phyloP scores from a whole-genome alignment of 1,284 basidiomycete species.

The Ganoderma lingzhi region DNA sequence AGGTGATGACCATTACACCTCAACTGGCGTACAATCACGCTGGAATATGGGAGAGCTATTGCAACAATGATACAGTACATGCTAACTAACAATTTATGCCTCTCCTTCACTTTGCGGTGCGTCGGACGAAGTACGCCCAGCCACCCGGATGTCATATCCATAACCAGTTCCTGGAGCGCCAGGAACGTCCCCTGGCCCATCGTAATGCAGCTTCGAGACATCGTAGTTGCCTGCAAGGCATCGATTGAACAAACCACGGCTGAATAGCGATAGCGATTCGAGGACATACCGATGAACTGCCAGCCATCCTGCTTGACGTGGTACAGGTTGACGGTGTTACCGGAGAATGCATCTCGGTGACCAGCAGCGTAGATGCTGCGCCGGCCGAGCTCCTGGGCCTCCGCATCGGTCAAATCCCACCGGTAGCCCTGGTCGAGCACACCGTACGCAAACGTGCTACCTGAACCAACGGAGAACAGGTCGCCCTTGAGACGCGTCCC shows the following conservation, averaged over 20 bases:
- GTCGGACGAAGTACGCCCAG: constrained; percentile 41
- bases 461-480: constrained; percentile 98
- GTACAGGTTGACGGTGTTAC: constrained; percentile 96
- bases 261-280: background rate
- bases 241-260: background rate
- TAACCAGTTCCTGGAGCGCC: constrained; percentile 77
- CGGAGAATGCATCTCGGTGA: constrained; percentile 98
- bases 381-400: constrained; percentile 94
- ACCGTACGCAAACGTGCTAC: constrained; percentile 98
- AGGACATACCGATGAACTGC: constrained; percentile 84
- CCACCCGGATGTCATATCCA: constrained; percentile 78
- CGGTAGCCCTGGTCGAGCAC: constrained; percentile 96
- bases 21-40: background rate
- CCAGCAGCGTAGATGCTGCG: constrained; percentile 97
- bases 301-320: constrained; percentile 96
- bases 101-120: constrained; percentile 29
- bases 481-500: constrained; percentile 96
- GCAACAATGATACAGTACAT: constrained; percentile 31
- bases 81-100: constrained; percentile 16
- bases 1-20: too few species aligned
- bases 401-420: constrained; percentile 94
- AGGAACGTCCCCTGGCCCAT: constrained; percentile 74
- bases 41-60: constrained; percentile 12
- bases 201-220: constrained; percentile 81
- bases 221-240: constrained; percentile 77